These are phyloP conservation scores for Fusarium sp. DNA, from an alignment of 2,329 filamentous ascomycete species.

Conservation along the genomic window DNA sequence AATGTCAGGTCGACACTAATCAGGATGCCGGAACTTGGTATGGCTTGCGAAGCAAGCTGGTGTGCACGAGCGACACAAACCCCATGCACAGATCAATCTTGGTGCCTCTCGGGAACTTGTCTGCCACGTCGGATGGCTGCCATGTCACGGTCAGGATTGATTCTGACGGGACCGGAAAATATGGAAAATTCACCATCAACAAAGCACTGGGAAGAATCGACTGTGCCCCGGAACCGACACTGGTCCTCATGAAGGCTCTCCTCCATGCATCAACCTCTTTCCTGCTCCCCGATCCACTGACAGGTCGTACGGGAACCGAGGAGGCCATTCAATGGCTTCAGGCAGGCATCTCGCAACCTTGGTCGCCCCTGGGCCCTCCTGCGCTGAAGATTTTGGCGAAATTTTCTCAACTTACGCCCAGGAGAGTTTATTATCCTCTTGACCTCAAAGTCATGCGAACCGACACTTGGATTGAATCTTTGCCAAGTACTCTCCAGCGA, in stretches of 20 bases:
- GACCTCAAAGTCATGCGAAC: conserved; percentile 50
- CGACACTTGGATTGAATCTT: conserved; percentile 45
- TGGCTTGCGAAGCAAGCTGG: conserved; percentile 70
- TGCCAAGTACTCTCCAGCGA: conserved; percentile 50
- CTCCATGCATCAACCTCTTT: conserved; percentile 72
- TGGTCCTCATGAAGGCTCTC: conserved; percentile 67
- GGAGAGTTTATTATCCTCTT: conserved; percentile 52
- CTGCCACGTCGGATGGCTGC: conserved; percentile 22
- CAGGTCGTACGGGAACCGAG: conserved; percentile 69
- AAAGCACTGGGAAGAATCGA: conserved; percentile 65
- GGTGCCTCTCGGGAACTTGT: conserved; percentile 59
- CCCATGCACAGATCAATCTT: conserved; percentile 62
- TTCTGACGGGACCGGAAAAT: conserved; percentile 45
- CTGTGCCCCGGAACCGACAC: conserved; percentile 66
- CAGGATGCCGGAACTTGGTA: conserved; percentile 73
- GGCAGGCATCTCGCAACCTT: conserved; percentile 64
- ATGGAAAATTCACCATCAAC: conserved; percentile 66
- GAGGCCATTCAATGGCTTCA: conserved; percentile 64
- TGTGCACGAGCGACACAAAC: conserved; percentile 63
- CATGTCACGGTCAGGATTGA: conserved; percentile 47
- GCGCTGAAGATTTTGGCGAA: conserved; percentile 12
- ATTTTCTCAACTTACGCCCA: conserved; percentile 45
- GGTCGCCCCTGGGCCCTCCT: conserved; percentile 49
- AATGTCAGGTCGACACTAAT: conserved; percentile 62
- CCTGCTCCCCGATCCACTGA: conserved; percentile 67